Evolutionary conservation across 768 basidiomycete species (phyloP).

Genomic region (Leccinum subgranulosum): DNA sequence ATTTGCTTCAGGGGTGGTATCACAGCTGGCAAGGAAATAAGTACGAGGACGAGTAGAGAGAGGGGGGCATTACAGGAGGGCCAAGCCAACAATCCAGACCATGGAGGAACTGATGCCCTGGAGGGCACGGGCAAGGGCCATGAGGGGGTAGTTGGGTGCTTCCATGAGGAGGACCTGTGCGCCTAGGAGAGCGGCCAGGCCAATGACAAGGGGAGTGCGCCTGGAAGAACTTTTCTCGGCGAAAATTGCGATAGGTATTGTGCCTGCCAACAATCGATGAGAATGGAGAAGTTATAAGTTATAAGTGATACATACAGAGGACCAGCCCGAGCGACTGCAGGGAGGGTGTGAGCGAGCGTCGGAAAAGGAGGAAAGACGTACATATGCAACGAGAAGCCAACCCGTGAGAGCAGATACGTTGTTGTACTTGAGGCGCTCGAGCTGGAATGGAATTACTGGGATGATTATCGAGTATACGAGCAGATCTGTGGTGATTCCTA

Average conservation of each 20-base stretch:
- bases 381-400: conserved; percentile 61
- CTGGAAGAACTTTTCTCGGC: conserved; percentile 50
- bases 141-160: conserved; percentile 51
- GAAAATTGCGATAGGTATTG: conserved; percentile 54
- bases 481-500: conserved; percentile 46
- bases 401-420: conserved; percentile 50
- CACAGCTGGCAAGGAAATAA: conserved; percentile 43
- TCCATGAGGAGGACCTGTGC: conserved; percentile 64
- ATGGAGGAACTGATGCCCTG: conserved; percentile 61
- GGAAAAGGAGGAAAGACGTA: conserved; percentile 26
- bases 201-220: conserved; percentile 47
- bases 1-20: conserved; percentile 46
- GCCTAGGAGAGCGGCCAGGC: conserved; percentile 47
- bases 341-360: not conserved
- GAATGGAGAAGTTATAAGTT: not conserved
- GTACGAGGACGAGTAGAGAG: not conserved
- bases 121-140: conserved; percentile 56
- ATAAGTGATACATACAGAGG: conserved; percentile 37
- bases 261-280: conserved; percentile 35
- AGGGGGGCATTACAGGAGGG: conserved; percentile 43
- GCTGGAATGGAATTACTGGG: conserved; percentile 62
- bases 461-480: conserved; percentile 62
- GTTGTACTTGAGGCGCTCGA: conserved; percentile 45
- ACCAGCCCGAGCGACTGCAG: conserved; percentile 54
- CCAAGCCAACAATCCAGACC: conserved; percentile 62